A percentile compares a stretch with the other conserved stretches of the same genome.
Evolutionary conservation across 1,284 basidiomycete genomes (phyloP).

Genomic region (Ceratorhiza oryzae-sativae): DNA sequence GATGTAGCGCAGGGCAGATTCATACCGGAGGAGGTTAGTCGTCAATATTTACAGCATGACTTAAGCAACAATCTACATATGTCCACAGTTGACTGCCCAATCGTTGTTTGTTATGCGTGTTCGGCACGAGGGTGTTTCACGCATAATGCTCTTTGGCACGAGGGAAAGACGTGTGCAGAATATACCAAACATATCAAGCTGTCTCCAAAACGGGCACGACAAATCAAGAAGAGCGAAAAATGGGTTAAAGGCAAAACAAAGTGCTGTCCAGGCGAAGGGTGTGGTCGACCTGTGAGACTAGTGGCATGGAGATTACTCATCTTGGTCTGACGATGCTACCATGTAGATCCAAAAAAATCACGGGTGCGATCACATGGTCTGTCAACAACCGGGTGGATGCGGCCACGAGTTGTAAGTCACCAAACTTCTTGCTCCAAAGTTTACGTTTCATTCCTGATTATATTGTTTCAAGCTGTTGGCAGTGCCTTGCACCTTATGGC

Average conservation of each 20-base stretch:
- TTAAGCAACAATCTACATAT: background rate
- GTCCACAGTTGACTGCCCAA: background rate
- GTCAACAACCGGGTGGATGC: constrained; percentile 17
- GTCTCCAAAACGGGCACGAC: background rate
- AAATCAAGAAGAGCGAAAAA: constrained; percentile 17
- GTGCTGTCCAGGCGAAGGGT: constrained; percentile 2
- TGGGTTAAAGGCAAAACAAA: constrained; percentile 24
- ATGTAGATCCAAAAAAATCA: constrained; percentile 16
- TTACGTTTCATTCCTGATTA: background rate
- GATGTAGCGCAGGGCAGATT: constrained; percentile 12
- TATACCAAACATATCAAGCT: constrained; percentile 12
- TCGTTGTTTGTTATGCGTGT: constrained; percentile 14
- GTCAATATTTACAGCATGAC: background rate
- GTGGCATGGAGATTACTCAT: background rate
- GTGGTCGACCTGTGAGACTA: constrained; percentile 4
- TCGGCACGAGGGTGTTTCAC: constrained; percentile 10
- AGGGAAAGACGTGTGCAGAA: constrained; percentile 19
- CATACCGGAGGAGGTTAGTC: constrained; percentile 28
- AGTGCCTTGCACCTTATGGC: constrained; percentile 20
- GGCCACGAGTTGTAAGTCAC: constrained; percentile 26
- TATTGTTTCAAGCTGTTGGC: constrained; percentile 2
- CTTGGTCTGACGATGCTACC: background rate
- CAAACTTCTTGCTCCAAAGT: background rate
- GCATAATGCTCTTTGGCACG: constrained; percentile 18
- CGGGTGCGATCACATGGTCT: constrained; percentile 27